A percentile compares a stretch with the other conserved stretches of the same genome.
These are phyloP conservation scores for Trichoderma harzianum DNA, from an alignment of 2,329 filamentous ascomycete genomes.

Conservation along the genomic window DNA sequence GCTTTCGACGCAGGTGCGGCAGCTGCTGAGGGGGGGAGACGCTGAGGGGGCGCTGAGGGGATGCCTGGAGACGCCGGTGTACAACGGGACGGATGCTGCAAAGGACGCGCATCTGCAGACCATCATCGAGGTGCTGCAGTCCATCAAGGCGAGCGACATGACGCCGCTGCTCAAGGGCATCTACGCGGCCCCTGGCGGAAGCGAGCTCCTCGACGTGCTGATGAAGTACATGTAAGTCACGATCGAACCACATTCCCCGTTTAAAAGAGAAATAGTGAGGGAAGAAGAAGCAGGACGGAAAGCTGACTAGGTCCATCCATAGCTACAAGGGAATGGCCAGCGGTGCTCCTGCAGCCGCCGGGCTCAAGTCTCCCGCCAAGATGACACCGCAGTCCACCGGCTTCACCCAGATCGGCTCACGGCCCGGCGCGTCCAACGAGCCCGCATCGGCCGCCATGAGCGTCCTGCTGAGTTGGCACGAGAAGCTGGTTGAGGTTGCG, in stretches of 20 bases:
- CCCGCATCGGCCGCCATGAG: constrained; percentile 89
- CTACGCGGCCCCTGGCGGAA: constrained; percentile 73
- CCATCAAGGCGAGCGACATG: constrained; percentile 96
- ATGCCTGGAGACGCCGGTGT: constrained; percentile 82
- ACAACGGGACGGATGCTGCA: constrained; percentile 54
- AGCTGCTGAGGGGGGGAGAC: constrained; percentile 83
- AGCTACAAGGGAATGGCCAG: constrained; percentile 88
- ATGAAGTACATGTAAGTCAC: constrained; percentile 91
- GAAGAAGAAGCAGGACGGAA: neutral
- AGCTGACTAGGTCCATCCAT: constrained; percentile 1
- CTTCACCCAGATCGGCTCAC: constrained; percentile 72
- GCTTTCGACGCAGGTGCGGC: constrained; percentile 76
- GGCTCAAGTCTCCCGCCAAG: constrained; percentile 41
- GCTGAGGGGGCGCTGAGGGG: constrained; percentile 80
- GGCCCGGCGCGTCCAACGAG: constrained; percentile 54
- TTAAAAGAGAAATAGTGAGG: neutral
- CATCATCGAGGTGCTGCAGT: constrained; percentile 89
- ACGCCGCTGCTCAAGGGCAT: constrained; percentile 80
- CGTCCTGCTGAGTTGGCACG: constrained; percentile 95
- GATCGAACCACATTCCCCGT: neutral
- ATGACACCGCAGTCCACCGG: constrained; percentile 70
- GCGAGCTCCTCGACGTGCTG: constrained; percentile 82
- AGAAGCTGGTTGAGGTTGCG: constrained; percentile 94
- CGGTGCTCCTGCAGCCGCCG: constrained; percentile 31
- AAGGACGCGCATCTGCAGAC: constrained; percentile 84